These are phyloP conservation scores for Rauvolfia tetraphylla DNA, from an alignment of 257 asterid species.

Conservation along the genomic window DNA sequence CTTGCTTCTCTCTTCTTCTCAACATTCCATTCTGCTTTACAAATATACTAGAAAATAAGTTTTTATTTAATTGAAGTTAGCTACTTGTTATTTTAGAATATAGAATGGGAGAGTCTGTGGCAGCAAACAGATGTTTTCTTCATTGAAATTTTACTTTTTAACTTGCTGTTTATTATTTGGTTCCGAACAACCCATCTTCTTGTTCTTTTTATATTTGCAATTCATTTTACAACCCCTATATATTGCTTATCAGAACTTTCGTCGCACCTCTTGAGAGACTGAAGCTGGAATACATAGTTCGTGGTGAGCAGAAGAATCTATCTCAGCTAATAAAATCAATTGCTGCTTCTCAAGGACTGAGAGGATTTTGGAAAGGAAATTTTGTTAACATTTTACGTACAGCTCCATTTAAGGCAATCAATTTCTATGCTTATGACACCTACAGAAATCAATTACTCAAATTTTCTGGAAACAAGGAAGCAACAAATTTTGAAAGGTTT, in stretches of 20 bases:
- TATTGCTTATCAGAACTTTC: slow-evolving; percentile 61
- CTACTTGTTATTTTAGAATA: neutral
- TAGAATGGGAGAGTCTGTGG: neutral
- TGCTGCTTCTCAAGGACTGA: slow-evolving; percentile 71
- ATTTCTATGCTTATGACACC: slow-evolving; percentile 85
- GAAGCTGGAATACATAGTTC: slow-evolving; percentile 92
- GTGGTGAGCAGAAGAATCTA: slow-evolving; percentile 75
- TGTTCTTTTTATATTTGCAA: neutral
- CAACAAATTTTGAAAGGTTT: slow-evolving; percentile 85
- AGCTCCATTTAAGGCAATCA: slow-evolving; percentile 97
- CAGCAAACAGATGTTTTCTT: neutral
- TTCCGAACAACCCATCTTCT: neutral
- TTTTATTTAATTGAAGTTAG: neutral
- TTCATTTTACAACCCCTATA: slow-evolving; percentile 17
- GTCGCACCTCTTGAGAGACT: slow-evolving; percentile 97
- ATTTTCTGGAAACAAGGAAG: slow-evolving; percentile 68
- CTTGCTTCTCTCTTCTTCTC: neutral
- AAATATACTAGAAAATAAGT: neutral
- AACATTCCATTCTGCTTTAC: neutral
- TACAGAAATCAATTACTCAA: slow-evolving; percentile 69
- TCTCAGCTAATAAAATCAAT: slow-evolving; percentile 66
- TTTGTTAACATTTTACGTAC: slow-evolving; percentile 85
- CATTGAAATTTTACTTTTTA: neutral
- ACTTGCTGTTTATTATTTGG: neutral
- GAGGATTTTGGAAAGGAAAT: slow-evolving; percentile 97